Evolutionary conservation across 2,329 filamentous ascomycete genomes (phyloP).

Genomic region (Calycina marina): DNA sequence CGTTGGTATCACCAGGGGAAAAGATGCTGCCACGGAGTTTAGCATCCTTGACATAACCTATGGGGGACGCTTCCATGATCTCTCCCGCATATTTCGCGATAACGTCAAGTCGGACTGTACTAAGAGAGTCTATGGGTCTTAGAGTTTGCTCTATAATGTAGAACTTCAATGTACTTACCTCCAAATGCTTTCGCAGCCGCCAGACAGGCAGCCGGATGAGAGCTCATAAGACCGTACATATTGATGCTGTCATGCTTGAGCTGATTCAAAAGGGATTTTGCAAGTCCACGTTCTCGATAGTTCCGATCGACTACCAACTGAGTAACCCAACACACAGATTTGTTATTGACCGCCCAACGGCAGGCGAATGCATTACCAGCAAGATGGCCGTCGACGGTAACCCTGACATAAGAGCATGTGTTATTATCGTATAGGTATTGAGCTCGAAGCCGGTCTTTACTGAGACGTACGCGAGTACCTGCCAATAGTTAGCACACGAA

Average conservation of each 20-base stretch:
- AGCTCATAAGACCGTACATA: constrained; percentile 27
- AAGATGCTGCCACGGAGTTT: too few species aligned
- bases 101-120: too few species aligned
- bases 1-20: too few species aligned
- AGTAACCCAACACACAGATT: constrained; percentile 27
- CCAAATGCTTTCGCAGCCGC: constrained; percentile 22
- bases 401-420: constrained; percentile 21
- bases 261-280: constrained; percentile 21
- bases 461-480: too few species aligned
- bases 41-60: too few species aligned
- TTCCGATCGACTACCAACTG: constrained; percentile 25
- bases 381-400: too few species aligned
- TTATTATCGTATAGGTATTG: constrained; percentile 18
- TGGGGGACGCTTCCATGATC: too few species aligned
- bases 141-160: constrained; percentile 9
- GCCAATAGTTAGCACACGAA: too few species aligned
- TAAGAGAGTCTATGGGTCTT: constrained; percentile 12
- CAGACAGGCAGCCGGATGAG: constrained; percentile 25
- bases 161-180: constrained; percentile 14
- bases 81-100: too few species aligned
- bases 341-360: constrained; percentile 22
- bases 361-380: too few species aligned
- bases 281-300: constrained; percentile 25
- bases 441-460: too few species aligned
- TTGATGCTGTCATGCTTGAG: constrained; percentile 20